These are phyloP conservation scores for Candida oleophila DNA, from an alignment of 805 yeast species.

Conservation along the genomic window DNA sequence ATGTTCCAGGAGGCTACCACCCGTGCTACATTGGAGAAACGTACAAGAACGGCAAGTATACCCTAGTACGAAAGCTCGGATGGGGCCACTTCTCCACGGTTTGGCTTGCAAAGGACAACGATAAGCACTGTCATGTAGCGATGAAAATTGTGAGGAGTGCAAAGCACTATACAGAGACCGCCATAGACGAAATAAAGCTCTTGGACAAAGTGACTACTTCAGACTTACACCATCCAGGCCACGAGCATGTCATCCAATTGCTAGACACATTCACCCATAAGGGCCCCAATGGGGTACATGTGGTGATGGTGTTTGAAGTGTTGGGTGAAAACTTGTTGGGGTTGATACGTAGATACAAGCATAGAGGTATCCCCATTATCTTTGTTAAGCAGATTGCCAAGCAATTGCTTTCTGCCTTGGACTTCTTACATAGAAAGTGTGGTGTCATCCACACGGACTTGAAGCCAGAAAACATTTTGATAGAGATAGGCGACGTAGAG, in stretches of 20 bases:
- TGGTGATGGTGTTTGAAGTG: slow-evolving; percentile 97
- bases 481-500: slow-evolving; percentile 83
- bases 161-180: slow-evolving; percentile 87
- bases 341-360: slow-evolving; percentile 72
- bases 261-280: slow-evolving; percentile 81
- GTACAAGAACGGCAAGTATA: slow-evolving; percentile 73
- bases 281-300: slow-evolving; percentile 91
- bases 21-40: slow-evolving; percentile 88
- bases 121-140: slow-evolving; percentile 74
- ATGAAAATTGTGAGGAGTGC: slow-evolving; percentile 93
- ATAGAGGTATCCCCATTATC: slow-evolving; percentile 73
- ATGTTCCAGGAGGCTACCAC: slow-evolving; percentile 92
- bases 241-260: slow-evolving; percentile 73
- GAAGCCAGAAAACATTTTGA: slow-evolving; percentile 73
- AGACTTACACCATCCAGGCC: slow-evolving; percentile 73
- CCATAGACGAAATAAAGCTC: slow-evolving; percentile 86
- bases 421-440: slow-evolving; percentile 62
- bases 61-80: slow-evolving; percentile 84
- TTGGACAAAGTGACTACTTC: slow-evolving; percentile 64
- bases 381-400: slow-evolving; percentile 81
- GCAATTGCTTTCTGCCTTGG: slow-evolving; percentile 71
- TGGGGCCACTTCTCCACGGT: slow-evolving; percentile 99
- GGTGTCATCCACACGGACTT: slow-evolving; percentile 76
- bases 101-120: slow-evolving; percentile 75
- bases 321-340: slow-evolving; percentile 91